These are phyloP conservation scores for Arxiozyma slooffiae DNA, from an alignment of 1,139 yeast species.

Conservation along the genomic window DNA sequence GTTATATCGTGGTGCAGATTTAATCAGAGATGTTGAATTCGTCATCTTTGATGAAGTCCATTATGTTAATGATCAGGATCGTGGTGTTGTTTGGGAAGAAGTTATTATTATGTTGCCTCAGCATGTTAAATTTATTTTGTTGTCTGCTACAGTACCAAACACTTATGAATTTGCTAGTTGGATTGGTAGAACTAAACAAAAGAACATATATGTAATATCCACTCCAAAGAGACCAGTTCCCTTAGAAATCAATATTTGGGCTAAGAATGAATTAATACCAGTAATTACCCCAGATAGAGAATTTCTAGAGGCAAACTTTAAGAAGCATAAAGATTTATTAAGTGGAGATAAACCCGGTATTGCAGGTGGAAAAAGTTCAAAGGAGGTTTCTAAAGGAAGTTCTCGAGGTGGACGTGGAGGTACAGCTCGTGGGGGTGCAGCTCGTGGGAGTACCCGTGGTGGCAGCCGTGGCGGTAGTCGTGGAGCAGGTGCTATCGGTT, in stretches of 20 bases:
- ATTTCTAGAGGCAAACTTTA: constrained; percentile 57
- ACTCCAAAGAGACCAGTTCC: constrained; percentile 97
- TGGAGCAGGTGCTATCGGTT: constrained; percentile 34
- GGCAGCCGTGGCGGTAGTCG: constrained; percentile 33
- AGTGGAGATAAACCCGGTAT: constrained; percentile 33
- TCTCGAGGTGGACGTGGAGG: constrained; percentile 21
- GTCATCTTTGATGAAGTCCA: constrained; percentile 97
- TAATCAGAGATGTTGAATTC: constrained; percentile 93
- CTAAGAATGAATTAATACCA: constrained; percentile 57
- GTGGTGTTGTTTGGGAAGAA: constrained; percentile 99
- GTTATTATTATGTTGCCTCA: constrained; percentile 94
- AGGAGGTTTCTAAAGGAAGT: constrained; percentile 19
- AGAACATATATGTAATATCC: constrained; percentile 89
- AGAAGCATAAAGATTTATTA: constrained; percentile 47
- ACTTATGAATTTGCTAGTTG: constrained; percentile 96
- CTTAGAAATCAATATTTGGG: constrained; percentile 76
- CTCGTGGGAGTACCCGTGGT: constrained; percentile 28
- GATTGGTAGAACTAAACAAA: constrained; percentile 95
- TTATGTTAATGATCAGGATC: constrained; percentile 88
- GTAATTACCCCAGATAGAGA: constrained; percentile 65
- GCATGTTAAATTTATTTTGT: constrained; percentile 76
- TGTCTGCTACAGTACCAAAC: constrained; percentile 96
- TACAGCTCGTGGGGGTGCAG: constrained; percentile 30
- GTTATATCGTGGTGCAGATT: constrained; percentile 93
- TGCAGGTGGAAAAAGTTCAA: constrained; percentile 12